These are phyloP conservation scores for Pyrrhoderma noxium DNA, from an alignment of 1,284 basidiomycete species.

Conservation along the genomic window DNA sequence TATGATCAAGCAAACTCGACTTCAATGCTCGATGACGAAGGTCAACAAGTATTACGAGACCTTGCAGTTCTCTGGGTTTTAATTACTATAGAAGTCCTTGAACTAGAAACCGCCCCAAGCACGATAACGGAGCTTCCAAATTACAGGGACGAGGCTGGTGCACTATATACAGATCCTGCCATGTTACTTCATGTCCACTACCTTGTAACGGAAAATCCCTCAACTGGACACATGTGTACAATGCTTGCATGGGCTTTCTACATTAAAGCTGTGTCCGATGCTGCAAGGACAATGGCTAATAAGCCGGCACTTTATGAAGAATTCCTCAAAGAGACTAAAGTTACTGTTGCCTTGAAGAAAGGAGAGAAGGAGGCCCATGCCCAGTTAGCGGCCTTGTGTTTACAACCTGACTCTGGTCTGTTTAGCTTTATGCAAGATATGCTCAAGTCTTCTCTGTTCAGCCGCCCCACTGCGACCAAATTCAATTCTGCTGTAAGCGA, in stretches of 20 bases:
- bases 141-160: conserved; percentile 37
- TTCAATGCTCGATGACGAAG: conserved; percentile 70
- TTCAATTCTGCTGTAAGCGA: conserved; percentile 64
- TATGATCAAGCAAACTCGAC: conserved; percentile 57
- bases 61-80: conserved; percentile 69
- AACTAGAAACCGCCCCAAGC: conserved; percentile 69
- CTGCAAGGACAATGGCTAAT: conserved; percentile 6
- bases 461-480: conserved; percentile 62
- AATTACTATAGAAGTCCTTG: conserved; percentile 72
- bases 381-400: conserved; percentile 47
- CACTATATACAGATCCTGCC: conserved; percentile 51
- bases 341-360: conserved; percentile 30
- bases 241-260: conserved; percentile 18
- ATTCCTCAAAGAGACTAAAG: conserved; percentile 11
- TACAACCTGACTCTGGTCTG: conserved; percentile 49
- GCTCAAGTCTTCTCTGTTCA: conserved; percentile 65
- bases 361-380: conserved; percentile 46
- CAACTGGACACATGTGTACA: conserved; percentile 16
- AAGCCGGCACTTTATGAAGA: conserved; percentile 1
- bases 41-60: conserved; percentile 56
- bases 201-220: conserved; percentile 9
- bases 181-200: conserved; percentile 33
- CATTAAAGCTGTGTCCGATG: conserved; percentile 14
- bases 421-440: conserved; percentile 49
- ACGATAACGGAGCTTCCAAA: conserved; percentile 46